Percentiles rank a stretch among this genome's conserved stretches.
These are phyloP conservation scores for Tarenaya hassleriana DNA, from an alignment of 345 rosid species.

Conservation along the genomic window DNA sequence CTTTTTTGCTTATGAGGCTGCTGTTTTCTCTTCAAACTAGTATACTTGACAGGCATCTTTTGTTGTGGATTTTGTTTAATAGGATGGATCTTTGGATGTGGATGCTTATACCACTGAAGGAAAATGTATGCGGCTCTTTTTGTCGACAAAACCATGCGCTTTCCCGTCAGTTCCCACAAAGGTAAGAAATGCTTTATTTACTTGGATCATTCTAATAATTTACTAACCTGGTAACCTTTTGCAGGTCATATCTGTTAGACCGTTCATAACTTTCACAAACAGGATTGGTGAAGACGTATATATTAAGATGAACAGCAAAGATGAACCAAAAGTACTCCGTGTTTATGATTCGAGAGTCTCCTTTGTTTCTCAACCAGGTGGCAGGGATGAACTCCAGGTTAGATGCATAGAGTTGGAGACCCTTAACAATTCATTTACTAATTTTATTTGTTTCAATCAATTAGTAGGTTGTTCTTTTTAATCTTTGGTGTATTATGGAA, in stretches of 20 bases:
- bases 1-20: slow-evolving; percentile 1
- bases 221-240: slow-evolving; percentile 20
- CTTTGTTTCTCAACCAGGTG: slow-evolving; percentile 51
- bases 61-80: slow-evolving; percentile 18
- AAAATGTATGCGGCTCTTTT: slow-evolving; percentile 67
- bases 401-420: slow-evolving; percentile 19
- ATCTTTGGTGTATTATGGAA: neutral
- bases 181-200: slow-evolving; percentile 37
- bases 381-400: slow-evolving; percentile 80
- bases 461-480: slow-evolving; percentile 9
- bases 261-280: slow-evolving; percentile 91
- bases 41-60: slow-evolving; percentile 13
- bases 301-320: slow-evolving; percentile 61
- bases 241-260: slow-evolving; percentile 82
- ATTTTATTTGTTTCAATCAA: neutral
- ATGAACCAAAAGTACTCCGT: slow-evolving; percentile 71
- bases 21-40: slow-evolving; percentile 11
- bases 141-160: slow-evolving; percentile 76
- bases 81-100: slow-evolving; percentile 94
- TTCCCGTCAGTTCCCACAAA: slow-evolving; percentile 85
- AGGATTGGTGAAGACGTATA: slow-evolving; percentile 76
- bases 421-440: slow-evolving; percentile 13
- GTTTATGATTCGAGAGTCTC: slow-evolving; percentile 76
- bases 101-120: slow-evolving; percentile 66
- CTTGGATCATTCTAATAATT: slow-evolving; percentile 2